These are phyloP conservation scores for Tulasnella sp. DNA, from an alignment of 768 basidiomycete genomes.

Conservation along the genomic window DNA sequence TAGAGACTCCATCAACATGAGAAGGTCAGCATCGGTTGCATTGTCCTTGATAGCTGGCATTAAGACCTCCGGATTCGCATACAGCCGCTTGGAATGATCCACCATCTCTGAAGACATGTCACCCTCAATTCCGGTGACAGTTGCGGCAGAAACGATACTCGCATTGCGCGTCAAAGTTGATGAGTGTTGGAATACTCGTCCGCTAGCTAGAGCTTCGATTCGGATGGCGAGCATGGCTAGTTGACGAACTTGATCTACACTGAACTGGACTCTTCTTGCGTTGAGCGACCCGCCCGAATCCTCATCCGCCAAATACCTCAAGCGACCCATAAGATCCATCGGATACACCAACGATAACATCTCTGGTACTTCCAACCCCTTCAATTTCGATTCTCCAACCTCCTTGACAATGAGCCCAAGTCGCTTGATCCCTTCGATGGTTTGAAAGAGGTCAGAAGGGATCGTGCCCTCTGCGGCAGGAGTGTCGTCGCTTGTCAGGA, in stretches of 20 bases:
- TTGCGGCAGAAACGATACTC: background rate
- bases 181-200: conserved; percentile 42
- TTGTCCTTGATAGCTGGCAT: conserved; percentile 57
- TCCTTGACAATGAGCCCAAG: conserved; percentile 55
- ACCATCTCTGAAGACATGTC: conserved; percentile 1
- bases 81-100: conserved; percentile 31
- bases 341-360: conserved; percentile 78
- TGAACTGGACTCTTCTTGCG: conserved; percentile 48
- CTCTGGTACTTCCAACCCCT: conserved; percentile 88
- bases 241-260: conserved; percentile 57
- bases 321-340: conserved; percentile 51
- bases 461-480: conserved; percentile 22
- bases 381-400: conserved; percentile 86
- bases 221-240: conserved; percentile 63
- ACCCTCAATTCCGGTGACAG: conserved; percentile 1
- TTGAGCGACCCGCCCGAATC: conserved; percentile 23
- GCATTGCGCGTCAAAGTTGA: conserved; percentile 16
- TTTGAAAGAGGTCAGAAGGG: conserved; percentile 21
- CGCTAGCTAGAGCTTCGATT: conserved; percentile 60
- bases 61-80: conserved; percentile 48
- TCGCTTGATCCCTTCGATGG: conserved; percentile 57
- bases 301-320: conserved; percentile 21
- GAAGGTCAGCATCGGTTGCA: conserved; percentile 58
- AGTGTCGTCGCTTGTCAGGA: conserved; percentile 13
- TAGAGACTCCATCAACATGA: conserved; percentile 62